Percentiles rank a stretch among this genome's conserved stretches.
These are phyloP conservation scores for Coffea humblotiana DNA, from an alignment of 305 asterid genomes.

Conservation along the genomic window DNA sequence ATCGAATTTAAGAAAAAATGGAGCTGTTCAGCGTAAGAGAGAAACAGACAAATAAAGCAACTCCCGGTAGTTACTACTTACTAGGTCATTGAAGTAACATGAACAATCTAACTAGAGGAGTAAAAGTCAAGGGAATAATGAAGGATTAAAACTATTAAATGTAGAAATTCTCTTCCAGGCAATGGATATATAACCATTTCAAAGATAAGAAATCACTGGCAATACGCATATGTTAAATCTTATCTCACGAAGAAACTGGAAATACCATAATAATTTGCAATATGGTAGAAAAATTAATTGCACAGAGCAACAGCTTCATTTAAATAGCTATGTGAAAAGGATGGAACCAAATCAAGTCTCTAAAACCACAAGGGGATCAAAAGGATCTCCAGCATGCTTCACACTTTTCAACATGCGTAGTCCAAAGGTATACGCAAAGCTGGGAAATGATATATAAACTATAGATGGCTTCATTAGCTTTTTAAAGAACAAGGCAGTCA, in stretches of 20 bases:
- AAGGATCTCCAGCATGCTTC: not conserved
- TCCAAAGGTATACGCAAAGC: not conserved
- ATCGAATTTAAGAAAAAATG: not conserved
- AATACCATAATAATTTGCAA: not conserved
- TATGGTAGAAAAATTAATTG: not conserved
- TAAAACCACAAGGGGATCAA: not conserved
- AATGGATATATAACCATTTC: not conserved
- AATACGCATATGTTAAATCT: not conserved
- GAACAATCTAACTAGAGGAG: not conserved
- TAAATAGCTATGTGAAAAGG: not conserved
- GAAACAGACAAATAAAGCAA: not conserved
- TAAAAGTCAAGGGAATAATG: not conserved
- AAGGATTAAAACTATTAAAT: not conserved
- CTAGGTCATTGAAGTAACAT: not conserved
- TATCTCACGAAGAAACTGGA: not conserved
- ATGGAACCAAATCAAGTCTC: not conserved
- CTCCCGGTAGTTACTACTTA: not conserved
- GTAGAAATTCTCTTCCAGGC: not conserved
- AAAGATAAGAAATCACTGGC: not conserved
- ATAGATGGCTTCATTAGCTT: not conserved
- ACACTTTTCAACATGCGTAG: not conserved
- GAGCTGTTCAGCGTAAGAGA: not conserved
- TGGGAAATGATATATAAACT: not conserved
- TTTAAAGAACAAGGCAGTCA: conserved; percentile 8
- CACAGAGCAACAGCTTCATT: not conserved